A percentile compares a stretch with the other conserved stretches of the same genome.
phyloP scores from a whole-genome alignment of 208 protist genomes.

The Trypanosoma cruzi region DNA sequence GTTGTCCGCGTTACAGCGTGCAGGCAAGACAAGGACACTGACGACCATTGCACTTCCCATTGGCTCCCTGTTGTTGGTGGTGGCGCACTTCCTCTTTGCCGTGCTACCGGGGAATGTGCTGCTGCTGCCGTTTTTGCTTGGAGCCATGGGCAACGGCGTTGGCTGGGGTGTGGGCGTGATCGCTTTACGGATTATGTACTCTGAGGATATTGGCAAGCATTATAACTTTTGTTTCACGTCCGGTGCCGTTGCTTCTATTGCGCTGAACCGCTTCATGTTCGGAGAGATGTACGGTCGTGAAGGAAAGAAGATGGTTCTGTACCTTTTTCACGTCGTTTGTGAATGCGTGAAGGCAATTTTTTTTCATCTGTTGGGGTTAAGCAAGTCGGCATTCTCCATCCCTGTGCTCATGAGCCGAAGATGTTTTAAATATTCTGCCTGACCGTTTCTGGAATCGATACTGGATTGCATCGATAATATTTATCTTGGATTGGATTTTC shows the following conservation, averaged over 20 bases:
- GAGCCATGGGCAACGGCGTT: conserved; percentile 61
- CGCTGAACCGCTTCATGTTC: conserved; percentile 82
- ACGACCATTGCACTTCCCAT: conserved; percentile 61
- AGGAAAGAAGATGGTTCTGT: conserved; percentile 27
- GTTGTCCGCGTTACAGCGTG: conserved; percentile 32
- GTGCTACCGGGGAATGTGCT: conserved; percentile 48
- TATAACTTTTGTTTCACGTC: conserved; percentile 84
- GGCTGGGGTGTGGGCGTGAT: conserved; percentile 63
- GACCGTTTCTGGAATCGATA: not conserved
- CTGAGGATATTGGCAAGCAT: conserved; percentile 77
- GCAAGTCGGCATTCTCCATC: conserved; percentile 35
- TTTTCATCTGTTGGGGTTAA: conserved; percentile 73
- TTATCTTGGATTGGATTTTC: not conserved
- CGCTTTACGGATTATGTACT: conserved; percentile 65
- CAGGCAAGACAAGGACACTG: conserved; percentile 34
- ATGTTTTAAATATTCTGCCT: conserved; percentile 41
- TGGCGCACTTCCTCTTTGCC: conserved; percentile 63
- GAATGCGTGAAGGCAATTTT: conserved; percentile 69
- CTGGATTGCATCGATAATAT: not conserved
- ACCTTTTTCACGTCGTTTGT: conserved; percentile 46
- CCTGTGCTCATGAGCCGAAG: conserved; percentile 43
- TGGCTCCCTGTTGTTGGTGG: conserved; percentile 31
- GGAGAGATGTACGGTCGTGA: conserved; percentile 74
- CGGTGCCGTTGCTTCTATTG: conserved; percentile 66
- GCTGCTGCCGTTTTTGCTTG: conserved; percentile 66